Conservation (phyloP, 345 rosid genomes). For the Noccaea bulbosa region DNA sequence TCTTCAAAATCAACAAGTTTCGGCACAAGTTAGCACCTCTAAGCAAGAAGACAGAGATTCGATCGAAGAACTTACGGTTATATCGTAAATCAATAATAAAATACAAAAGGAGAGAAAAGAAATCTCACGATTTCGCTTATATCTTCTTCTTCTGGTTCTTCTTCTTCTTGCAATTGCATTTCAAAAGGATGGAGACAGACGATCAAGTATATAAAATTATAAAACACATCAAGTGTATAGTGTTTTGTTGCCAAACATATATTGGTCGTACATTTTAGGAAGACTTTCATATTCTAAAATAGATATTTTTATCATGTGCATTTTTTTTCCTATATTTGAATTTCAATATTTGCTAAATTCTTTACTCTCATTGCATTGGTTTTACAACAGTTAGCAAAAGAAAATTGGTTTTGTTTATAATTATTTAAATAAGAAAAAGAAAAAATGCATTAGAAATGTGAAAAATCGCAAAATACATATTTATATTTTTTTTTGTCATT, state of each 20-base stretch:
- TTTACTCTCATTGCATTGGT: neutral
- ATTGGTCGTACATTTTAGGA: slow-evolving; percentile 20
- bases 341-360: neutral
- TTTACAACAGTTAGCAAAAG: no score
- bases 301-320: neutral
- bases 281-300: neutral
- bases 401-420: no score
- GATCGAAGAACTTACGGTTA: neutral
- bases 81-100: neutral
- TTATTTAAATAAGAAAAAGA: no score
- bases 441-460: no score
- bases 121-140: slow-evolving; percentile 17
- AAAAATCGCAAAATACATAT: no score
- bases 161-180: slow-evolving; percentile 5
- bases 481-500: no score
- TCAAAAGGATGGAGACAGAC: slow-evolving; percentile 13
- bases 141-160: neutral
- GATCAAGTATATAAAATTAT: neutral
- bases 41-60: neutral
- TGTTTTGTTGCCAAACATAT: slow-evolving; percentile 28
- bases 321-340: neutral
- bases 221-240: neutral
- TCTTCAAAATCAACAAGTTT: slow-evolving; percentile 7
- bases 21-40: slow-evolving; percentile 8
- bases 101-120: neutral